Conservation (phyloP, 192 early-diverging fungal species). For the Obelidium mucronatum region DNA sequence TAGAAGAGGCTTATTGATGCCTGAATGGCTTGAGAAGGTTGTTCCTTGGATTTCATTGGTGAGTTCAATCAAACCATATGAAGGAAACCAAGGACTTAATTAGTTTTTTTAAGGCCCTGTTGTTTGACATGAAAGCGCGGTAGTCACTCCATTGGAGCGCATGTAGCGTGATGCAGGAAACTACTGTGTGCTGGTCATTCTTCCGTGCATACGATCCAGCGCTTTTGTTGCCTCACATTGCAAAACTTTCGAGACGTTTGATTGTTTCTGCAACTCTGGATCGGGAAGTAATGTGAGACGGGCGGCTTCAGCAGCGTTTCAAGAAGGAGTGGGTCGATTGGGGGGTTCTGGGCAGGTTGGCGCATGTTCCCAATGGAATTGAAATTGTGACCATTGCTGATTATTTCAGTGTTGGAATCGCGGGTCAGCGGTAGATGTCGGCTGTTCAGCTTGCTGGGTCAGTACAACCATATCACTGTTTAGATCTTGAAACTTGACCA, state of each 20-base stretch:
- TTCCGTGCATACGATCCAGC: conserved; percentile 85
- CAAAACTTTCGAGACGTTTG: conserved; percentile 74
- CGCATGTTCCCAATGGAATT: conserved; percentile 89
- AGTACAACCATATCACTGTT: neutral
- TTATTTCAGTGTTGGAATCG: conserved; percentile 91
- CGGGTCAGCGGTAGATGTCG: conserved; percentile 76
- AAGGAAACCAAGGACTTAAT: neutral
- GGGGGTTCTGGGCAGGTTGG: conserved; percentile 52
- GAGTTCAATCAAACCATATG: conserved; percentile 24
- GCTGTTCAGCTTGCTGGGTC: conserved; percentile 78
- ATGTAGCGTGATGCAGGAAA: conserved; percentile 96
- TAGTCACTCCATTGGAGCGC: conserved; percentile 88
- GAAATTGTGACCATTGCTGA: conserved; percentile 90
- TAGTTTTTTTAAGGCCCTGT: conserved; percentile 63
- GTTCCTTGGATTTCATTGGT: conserved; percentile 83
- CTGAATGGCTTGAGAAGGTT: conserved; percentile 69
- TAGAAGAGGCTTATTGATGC: conserved; percentile 82
- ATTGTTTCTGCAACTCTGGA: conserved; percentile 87
- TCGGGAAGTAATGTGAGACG: conserved; percentile 93
- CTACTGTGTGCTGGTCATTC: conserved; percentile 98
- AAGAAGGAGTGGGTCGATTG: conserved; percentile 93
- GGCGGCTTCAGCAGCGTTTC: conserved; percentile 95
- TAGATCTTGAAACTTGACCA: neutral
- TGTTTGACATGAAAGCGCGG: conserved; percentile 91
- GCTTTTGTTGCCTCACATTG: conserved; percentile 69